Evolutionary conservation across 192 early-diverging fungal genomes (phyloP).

Genomic region (Thoreauomyces humboldtii): DNA sequence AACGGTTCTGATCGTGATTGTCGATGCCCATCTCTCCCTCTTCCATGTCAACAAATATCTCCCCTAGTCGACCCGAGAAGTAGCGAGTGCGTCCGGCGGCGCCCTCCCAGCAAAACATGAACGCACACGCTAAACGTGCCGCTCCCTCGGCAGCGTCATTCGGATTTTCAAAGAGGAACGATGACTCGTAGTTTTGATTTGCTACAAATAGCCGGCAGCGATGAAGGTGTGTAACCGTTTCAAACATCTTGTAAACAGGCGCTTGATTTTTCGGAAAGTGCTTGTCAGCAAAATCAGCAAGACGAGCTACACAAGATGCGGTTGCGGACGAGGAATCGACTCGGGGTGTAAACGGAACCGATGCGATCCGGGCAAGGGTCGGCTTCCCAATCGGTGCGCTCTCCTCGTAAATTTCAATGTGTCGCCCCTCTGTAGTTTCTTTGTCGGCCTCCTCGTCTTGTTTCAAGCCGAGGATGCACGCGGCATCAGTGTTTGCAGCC

Average conservation of each 20-base stretch:
- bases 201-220: constrained; percentile 22
- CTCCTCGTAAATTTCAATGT: too few relatives aligned
- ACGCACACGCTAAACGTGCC: constrained; percentile 14
- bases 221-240: not conserved
- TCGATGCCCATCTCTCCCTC: constrained; percentile 1
- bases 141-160: constrained; percentile 12
- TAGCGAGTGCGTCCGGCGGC: constrained; percentile 9
- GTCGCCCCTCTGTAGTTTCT: too few relatives aligned
- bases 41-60: constrained; percentile 11
- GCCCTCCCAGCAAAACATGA: constrained; percentile 12
- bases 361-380: too few relatives aligned
- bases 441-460: too few relatives aligned
- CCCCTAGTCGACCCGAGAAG: constrained; percentile 15
- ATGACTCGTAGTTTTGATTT: constrained; percentile 11
- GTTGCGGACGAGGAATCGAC: too few relatives aligned
- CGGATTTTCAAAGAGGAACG: not conserved
- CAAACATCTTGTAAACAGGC: not conserved
- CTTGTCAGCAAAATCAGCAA: constrained; percentile 2
- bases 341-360: too few relatives aligned
- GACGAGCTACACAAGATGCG: constrained; percentile 2
- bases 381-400: too few relatives aligned
- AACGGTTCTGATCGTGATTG: not conserved
- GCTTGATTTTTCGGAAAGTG: not conserved
- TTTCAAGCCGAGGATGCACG: too few relatives aligned
- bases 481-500: too few relatives aligned